Base-by-base conservation (phyloP, 805 yeast species). In the Lipomyces kockii region DNA sequence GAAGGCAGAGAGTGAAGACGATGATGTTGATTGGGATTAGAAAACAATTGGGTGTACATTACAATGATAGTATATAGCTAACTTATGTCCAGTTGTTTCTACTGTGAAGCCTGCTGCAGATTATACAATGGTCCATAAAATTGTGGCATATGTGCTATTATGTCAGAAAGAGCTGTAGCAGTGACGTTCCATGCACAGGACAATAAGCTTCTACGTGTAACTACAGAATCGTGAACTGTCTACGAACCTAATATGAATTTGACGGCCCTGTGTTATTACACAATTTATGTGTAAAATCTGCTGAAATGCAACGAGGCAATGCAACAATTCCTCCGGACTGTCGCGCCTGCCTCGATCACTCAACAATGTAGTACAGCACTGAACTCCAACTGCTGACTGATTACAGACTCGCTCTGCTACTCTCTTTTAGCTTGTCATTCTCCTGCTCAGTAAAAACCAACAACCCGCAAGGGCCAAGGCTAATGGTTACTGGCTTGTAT, bases 1-100 rank as follows among this genome's bases (percentile, higher is more conserved):
- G n/a, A n/a, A 25, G n/a, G 20, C 39, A 32, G 51, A 56, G 11
- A 53, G 20, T 4, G 29, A 22, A 22, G 67, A 57, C 61, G 67
- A 64, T 27, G 64, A 56, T 20, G 67, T 57, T 51, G 65, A 61
- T 46, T 67, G 70, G 70, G 70, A 67, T 55, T 67, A 63, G 49
- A 58, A 43, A 5, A n/a, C 22, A n/a, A 43, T n/a, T 37, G 12
- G 43, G 14, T 37, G 43, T 29, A 29, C 12, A 37, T 37, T 37
- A 37, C 17, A 37, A 6, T 43, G 3, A 43, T 43, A 7, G 49
- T n/a, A n/a, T 5, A 43, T 43, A 17, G 20, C 14, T 9, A 11
- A 35, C 14, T 35, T n/a, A 11, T 17, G 22, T 43, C 49, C 49
- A n/a, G n/a, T 43, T 43, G 43, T 37, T 12, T 5, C 32, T 1